These are phyloP conservation scores for Aspergillus fructus DNA, from an alignment of 2,329 filamentous ascomycete species.

Conservation along the genomic window DNA sequence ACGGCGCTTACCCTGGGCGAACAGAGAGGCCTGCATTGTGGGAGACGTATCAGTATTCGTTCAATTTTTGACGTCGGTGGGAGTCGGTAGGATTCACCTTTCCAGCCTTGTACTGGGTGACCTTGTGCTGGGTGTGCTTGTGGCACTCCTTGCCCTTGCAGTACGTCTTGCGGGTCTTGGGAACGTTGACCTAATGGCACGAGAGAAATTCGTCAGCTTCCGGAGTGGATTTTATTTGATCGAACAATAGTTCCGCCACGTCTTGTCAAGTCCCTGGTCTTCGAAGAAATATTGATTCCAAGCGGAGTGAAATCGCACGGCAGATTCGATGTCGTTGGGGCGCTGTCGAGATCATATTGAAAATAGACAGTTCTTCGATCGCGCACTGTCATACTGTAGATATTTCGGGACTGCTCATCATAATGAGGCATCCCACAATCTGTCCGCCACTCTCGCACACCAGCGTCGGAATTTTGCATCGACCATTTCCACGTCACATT, in stretches of 20 bases:
- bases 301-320: neutral
- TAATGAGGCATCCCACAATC: neutral
- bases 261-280: conserved; percentile 12
- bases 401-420: neutral
- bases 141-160: conserved; percentile 95
- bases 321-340: neutral
- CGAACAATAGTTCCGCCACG: neutral
- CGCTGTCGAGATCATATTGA: neutral
- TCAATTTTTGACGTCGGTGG: conserved; percentile 9
- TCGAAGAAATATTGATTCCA: conserved; percentile 16
- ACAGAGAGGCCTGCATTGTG: conserved; percentile 70
- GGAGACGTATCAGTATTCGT: conserved; percentile 23
- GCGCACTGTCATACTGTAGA: neutral
- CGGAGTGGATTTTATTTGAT: neutral
- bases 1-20: conserved; percentile 99
- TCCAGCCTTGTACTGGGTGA: conserved; percentile 95
- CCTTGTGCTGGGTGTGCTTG: conserved; percentile 90
- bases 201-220: conserved; percentile 16
- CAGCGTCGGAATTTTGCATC: neutral
- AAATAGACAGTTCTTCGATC: neutral
- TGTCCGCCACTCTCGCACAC: neutral
- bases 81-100: conserved; percentile 59
- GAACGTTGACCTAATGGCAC: conserved; percentile 80
- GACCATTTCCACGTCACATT: neutral
- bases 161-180: conserved; percentile 96